These are phyloP conservation scores for Chlorella sorokiniana DNA, from an alignment of 139 green algal species.

Conservation along the genomic window DNA sequence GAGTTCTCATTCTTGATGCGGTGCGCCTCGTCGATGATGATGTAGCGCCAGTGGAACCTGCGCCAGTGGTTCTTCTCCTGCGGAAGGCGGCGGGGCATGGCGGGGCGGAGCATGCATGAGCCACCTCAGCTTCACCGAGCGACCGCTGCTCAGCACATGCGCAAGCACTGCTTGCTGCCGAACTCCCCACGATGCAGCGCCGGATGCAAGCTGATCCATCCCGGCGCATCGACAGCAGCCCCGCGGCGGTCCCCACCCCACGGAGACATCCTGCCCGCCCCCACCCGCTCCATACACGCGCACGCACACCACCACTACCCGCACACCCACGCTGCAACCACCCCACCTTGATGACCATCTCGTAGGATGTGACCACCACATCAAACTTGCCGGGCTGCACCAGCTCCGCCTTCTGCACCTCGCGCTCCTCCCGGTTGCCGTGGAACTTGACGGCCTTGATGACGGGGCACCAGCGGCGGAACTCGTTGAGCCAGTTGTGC, in stretches of 20 bases:
- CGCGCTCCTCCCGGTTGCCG: slow-evolving; percentile 89
- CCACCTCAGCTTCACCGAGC: too few relatives aligned
- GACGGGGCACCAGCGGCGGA: slow-evolving; percentile 91
- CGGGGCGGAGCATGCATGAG: background rate
- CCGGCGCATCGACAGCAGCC: background rate
- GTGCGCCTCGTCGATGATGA: slow-evolving; percentile 99
- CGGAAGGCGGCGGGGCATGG: background rate
- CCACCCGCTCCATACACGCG: too few relatives aligned
- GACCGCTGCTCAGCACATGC: too few relatives aligned
- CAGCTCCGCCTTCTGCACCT: slow-evolving; percentile 71
- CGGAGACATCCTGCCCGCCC: background rate
- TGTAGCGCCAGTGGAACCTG: slow-evolving; percentile 97
- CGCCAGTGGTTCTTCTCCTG: slow-evolving; percentile 94
- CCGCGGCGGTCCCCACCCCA: too few relatives aligned
- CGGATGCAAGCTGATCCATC: background rate
- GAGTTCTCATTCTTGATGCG: slow-evolving; percentile 99
- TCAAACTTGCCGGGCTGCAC: slow-evolving; percentile 88
- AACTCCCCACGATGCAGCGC: too few relatives aligned
- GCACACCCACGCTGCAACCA: too few relatives aligned
- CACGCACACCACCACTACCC: too few relatives aligned
- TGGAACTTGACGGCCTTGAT: slow-evolving; percentile 95
- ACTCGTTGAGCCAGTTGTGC: slow-evolving; percentile 99
- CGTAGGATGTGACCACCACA: slow-evolving; percentile 95
- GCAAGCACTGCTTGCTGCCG: too few relatives aligned
- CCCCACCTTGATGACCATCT: slow-evolving; percentile 97